These are phyloP conservation scores for Candida railenensis DNA, from an alignment of 805 yeast species.

Conservation along the genomic window DNA sequence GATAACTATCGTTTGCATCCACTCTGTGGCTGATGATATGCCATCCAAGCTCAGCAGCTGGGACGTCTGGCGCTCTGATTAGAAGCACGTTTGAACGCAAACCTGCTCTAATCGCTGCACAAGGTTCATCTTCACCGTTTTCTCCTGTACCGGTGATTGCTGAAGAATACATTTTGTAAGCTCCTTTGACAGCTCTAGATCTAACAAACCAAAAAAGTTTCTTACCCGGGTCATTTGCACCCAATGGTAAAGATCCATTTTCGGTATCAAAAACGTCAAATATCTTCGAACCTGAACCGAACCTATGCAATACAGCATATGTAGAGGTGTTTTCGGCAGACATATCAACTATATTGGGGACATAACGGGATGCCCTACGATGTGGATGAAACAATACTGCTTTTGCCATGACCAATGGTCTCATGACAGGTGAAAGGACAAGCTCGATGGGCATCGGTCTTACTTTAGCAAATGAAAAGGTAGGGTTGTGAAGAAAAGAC, in stretches of 20 bases:
- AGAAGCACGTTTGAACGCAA: constrained; percentile 57
- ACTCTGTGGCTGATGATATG: constrained; percentile 58
- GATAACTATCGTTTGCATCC: constrained; percentile 59
- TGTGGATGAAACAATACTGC: constrained; percentile 55
- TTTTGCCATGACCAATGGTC: constrained; percentile 57
- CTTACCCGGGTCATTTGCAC: constrained; percentile 42
- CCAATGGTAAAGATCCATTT: constrained; percentile 33
- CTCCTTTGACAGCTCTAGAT: constrained; percentile 68
- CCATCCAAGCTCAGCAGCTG: constrained; percentile 62
- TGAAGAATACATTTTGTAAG: constrained; percentile 54
- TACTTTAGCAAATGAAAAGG: constrained; percentile 2
- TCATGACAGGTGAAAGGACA: constrained; percentile 55
- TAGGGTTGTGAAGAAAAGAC: background rate
- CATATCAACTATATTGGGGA: constrained; percentile 52
- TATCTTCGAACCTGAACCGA: constrained; percentile 60
- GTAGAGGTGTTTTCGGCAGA: constrained; percentile 33
- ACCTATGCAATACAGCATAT: constrained; percentile 52
- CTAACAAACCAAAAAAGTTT: constrained; percentile 54
- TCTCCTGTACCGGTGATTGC: constrained; percentile 41
- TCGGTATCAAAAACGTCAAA: constrained; percentile 54
- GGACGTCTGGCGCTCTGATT: constrained; percentile 48
- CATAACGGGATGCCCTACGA: constrained; percentile 53
- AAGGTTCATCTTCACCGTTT: constrained; percentile 53
- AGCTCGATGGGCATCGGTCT: constrained; percentile 70
- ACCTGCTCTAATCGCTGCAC: constrained; percentile 60